Evolutionary conservation across 2,329 filamentous ascomycete species (phyloP), one percentile per base, ranked within the genome.

Genomic region (Herpomyces periplanetae): DNA sequence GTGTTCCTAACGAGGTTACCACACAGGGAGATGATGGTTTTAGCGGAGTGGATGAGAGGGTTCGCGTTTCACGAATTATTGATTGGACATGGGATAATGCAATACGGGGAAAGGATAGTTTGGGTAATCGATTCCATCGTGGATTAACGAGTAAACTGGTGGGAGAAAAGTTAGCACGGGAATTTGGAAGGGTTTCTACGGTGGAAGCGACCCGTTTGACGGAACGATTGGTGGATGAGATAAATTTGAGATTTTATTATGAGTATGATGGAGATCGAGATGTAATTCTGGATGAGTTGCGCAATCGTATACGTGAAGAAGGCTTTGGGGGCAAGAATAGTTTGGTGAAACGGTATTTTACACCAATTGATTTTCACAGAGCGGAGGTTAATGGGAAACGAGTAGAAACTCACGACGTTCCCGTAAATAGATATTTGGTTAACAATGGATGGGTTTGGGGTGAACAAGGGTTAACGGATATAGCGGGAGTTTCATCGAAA

Each of bases 391-490:
- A n/a, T n/a, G n/a, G n/a, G n/a, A n/a, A n/a, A n/a, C n/a, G n/a
- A n/a, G n/a, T n/a, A n/a, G n/a, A n/a, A n/a, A n/a, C n/a, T n/a
- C n/a, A n/a, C n/a, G n/a, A n/a, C n/a, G n/a, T n/a, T n/a, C n/a
- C n/a, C n/a, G n/a, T n/a, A n/a, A n/a, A n/a, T n/a, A n/a, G n/a
- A n/a, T n/a, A n/a, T n/a, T n/a, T 96, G 19, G 73, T 61, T 15
- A 91, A 91, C 40, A 96, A 96, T 33, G 80, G 80, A 16, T 96
- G 80, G 80, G 73, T 96, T 5, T 96, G 80, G 80, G 75, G 68
- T 23, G 75, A 75, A 4, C 84, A 91, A 39, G 75, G 80, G 2
- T 51, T 91, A 38, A 51, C 68, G 16, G 80, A 96, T 41, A 80
- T 91, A 31, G 80, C 80, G 12, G 84, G 84, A 0, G 63, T 71